These are phyloP conservation scores for Podospora conica DNA, from an alignment of 495 filamentous ascomycete genomes.

Conservation along the genomic window DNA sequence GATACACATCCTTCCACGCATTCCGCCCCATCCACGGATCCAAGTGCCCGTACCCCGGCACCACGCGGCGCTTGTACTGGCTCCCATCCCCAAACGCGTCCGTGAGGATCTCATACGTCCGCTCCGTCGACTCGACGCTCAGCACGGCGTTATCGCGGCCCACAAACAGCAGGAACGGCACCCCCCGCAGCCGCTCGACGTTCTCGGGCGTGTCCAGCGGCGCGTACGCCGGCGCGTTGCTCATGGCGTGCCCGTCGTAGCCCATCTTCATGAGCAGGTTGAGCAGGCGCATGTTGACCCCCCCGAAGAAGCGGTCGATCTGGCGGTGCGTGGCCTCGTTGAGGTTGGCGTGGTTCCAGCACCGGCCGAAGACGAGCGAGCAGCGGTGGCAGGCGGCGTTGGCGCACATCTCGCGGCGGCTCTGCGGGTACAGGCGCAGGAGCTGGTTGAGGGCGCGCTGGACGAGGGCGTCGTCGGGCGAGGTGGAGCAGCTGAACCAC, in stretches of 20 bases:
- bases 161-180: conserved; percentile 54
- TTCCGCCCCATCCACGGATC: conserved; percentile 61
- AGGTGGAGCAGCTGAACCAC: conserved; percentile 51
- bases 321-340: conserved; percentile 59
- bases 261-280: conserved; percentile 54
- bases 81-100: conserved; percentile 45
- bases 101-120: conserved; percentile 51
- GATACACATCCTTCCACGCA: conserved; percentile 58
- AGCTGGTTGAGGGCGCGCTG: conserved; percentile 51
- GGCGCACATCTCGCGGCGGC: conserved; percentile 53
- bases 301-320: conserved; percentile 55
- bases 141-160: conserved; percentile 57
- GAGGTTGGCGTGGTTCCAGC: conserved; percentile 59
- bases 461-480: conserved; percentile 40
- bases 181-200: conserved; percentile 43
- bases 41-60: conserved; percentile 60
- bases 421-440: conserved; percentile 54
- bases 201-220: conserved; percentile 45
- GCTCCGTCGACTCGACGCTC: conserved; percentile 51
- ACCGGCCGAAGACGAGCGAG: conserved; percentile 56
- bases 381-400: conserved; percentile 55
- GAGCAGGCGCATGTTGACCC: conserved; percentile 55
- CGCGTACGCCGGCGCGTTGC: conserved; percentile 41
- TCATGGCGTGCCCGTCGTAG: conserved; percentile 43
- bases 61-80: conserved; percentile 47